Percentiles rank a stretch among this genome's conserved stretches.
phyloP scores from a whole-genome alignment of 2,329 filamentous ascomycete genomes.

The Cladobotryum protrusum region DNA sequence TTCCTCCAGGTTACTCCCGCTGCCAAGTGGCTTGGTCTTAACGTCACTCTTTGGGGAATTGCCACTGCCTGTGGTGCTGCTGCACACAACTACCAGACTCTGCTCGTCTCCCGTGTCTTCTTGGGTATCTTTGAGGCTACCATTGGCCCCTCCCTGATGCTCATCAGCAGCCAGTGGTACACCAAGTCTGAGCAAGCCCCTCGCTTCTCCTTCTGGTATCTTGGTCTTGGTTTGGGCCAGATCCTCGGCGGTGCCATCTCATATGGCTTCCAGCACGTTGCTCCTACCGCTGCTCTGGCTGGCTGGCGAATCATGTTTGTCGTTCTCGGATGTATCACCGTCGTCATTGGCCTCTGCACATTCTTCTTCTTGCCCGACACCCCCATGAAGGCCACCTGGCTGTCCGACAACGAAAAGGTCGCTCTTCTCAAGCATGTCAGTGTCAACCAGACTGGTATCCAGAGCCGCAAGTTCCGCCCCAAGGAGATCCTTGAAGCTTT shows the following conservation, averaged over 20 bases:
- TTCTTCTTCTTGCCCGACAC: constrained; percentile 33
- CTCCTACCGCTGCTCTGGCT: constrained; percentile 45
- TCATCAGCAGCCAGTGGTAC: constrained; percentile 56
- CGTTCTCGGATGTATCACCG: constrained; percentile 50
- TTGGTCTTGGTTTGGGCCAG: constrained; percentile 53
- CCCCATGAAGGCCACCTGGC: constrained; percentile 40
- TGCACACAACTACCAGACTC: constrained; percentile 44
- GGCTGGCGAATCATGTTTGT: constrained; percentile 69
- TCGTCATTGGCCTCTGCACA: constrained; percentile 26
- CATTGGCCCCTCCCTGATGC: constrained; percentile 53
- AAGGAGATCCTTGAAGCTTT: constrained; percentile 48
- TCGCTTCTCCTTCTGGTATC: constrained; percentile 56
- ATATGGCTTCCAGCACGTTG: constrained; percentile 51
- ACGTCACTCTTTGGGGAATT: constrained; percentile 54
- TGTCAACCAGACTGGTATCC: constrained; percentile 53
- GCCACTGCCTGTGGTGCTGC: constrained; percentile 49
- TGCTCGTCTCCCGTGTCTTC: constrained; percentile 51
- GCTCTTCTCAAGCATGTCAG: constrained; percentile 47
- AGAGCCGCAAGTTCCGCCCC: constrained; percentile 46
- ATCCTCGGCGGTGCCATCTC: constrained; percentile 60
- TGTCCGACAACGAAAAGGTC: constrained; percentile 43
- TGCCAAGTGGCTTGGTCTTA: constrained; percentile 54
- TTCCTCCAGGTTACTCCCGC: constrained; percentile 56
- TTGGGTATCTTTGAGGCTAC: constrained; percentile 56
- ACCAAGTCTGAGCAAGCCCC: constrained; percentile 56